Evolutionary conservation across 345 rosid genomes (phyloP), one percentile per base, ranked within the genome.

Genomic region (Angophora floribunda): DNA sequence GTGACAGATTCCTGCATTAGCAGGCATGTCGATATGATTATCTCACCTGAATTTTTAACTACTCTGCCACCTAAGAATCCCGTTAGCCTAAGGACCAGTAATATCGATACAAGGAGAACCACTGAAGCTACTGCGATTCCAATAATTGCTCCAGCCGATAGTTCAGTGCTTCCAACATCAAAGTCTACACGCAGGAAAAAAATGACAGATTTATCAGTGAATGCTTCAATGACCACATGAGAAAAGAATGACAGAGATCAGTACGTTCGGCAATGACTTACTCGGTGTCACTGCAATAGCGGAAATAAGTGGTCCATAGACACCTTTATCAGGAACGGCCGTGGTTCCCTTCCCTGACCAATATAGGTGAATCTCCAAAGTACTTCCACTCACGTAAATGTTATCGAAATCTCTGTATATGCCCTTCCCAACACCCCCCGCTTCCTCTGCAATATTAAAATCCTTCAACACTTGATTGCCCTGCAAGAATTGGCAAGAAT

Each of bases 281-380:
- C 99, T 95, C 21, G 99, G 97, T 80, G 96, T 95, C 85, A 97
- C 91, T 22, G 95, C 89, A 85, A 97, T 95, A 75, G 95, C 99
- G 15, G 98, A 96, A 89, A 97, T 94, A 86, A 97, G 97, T 88
- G 99, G 99, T 50, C 99, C 99, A 86, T 96, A 94, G 57, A 92
- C 95, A 55, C 97, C 96, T 87, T 96, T 86, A 7, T 79, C 85
- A 14, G 99, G 99, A 89, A 97, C 26, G 17, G 91, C 89, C 51
- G 88, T 94, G n/a, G 99, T 96, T 78, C 99, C 99, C 94, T 94
- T 95, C 14, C 99, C 99, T 45, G 91, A 30, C 99, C 99, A 96
- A 51, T 91, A 91, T 57, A 97, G 91, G 89, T 93, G 96, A 87
- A 97, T 93, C 93, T 96, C 97, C 89, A 97, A 32, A 50, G 99